Percentiles rank a stretch among this genome's conserved stretches.
These are phyloP conservation scores for Colletotrichum sp. DNA, from an alignment of 2,329 filamentous ascomycete species.

Conservation along the genomic window DNA sequence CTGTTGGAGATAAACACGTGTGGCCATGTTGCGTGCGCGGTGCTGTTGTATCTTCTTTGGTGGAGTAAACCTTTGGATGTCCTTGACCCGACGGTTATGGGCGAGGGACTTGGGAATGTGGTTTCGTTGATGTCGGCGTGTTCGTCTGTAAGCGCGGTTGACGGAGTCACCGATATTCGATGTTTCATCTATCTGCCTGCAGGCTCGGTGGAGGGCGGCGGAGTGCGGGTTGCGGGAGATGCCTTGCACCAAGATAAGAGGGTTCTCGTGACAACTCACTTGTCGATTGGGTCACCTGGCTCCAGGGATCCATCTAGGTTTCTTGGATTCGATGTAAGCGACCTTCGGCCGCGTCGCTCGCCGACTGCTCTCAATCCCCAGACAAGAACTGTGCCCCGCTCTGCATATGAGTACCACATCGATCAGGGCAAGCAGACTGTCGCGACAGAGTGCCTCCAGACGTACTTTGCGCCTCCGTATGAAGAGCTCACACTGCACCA, in stretches of 20 bases:
- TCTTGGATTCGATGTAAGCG: slow-evolving; percentile 10
- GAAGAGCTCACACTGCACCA: not conserved
- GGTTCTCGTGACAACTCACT: slow-evolving; percentile 1
- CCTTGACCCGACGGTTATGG: slow-evolving; percentile 3
- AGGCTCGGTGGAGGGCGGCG: not conserved
- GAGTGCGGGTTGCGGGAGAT: not conserved
- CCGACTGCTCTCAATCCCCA: not conserved
- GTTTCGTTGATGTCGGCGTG: not conserved
- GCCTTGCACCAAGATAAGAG: not conserved
- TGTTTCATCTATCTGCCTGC: slow-evolving; percentile 10
- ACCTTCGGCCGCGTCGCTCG: not conserved
- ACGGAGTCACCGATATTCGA: slow-evolving; percentile 12
- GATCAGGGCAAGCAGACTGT: slow-evolving; percentile 10
- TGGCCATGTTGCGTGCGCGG: slow-evolving; percentile 36
- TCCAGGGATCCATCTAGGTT: slow-evolving; percentile 6
- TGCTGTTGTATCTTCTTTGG: slow-evolving; percentile 37
- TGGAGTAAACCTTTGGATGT: slow-evolving; percentile 32
- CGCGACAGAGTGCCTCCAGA: not conserved
- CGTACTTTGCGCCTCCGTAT: slow-evolving; percentile 2
- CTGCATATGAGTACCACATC: slow-evolving; percentile 12
- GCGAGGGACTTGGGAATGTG: not conserved
- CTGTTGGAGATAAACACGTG: slow-evolving; percentile 39
- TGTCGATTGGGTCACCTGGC: slow-evolving; percentile 14
- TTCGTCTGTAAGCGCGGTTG: slow-evolving; percentile 1
- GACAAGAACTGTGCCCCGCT: not conserved